Evolutionary conservation across 2,329 filamentous ascomycete species (phyloP).

Genomic region (Cadophora sp.): DNA sequence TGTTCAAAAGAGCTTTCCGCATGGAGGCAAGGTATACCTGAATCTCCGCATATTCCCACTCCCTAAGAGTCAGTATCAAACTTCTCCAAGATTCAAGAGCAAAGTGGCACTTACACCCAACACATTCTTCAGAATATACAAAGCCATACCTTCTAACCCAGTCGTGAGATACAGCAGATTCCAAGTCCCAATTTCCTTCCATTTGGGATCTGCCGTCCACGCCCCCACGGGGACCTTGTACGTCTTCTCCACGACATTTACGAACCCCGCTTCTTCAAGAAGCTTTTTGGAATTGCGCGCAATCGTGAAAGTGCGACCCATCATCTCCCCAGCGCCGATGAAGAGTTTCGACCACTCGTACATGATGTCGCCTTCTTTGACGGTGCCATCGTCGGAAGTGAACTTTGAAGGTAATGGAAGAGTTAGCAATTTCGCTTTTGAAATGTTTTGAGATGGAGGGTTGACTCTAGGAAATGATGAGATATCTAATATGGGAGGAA

Average conservation of each 20-base stretch:
- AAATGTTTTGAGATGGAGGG: too few species aligned
- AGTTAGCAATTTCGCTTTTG: too few species aligned
- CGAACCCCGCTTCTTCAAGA: constrained; percentile 39
- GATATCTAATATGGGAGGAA: too few species aligned
- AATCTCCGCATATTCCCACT: background rate
- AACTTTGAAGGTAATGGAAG: too few species aligned
- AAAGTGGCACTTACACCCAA: constrained; percentile 7
- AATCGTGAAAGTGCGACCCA: constrained; percentile 49
- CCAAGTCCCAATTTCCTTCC: constrained; percentile 34
- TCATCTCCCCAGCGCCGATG: constrained; percentile 22
- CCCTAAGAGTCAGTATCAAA: too few species aligned
- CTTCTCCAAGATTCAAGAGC: background rate
- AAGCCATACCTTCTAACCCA: constrained; percentile 28
- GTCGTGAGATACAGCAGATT: constrained; percentile 21
- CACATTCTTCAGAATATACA: constrained; percentile 20
- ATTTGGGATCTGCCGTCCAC: constrained; percentile 52
- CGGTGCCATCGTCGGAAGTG: constrained; percentile 54
- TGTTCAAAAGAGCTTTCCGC: background rate
- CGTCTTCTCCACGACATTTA: constrained; percentile 39
- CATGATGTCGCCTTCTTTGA: constrained; percentile 36
- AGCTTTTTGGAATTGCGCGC: constrained; percentile 26
- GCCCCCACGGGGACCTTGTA: constrained; percentile 57
- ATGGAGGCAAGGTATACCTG: background rate
- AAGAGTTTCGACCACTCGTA: constrained; percentile 18
- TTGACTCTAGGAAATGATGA: too few species aligned